Conservation (phyloP, 208 protist genomes). For the Crithidia sp. region DNA sequence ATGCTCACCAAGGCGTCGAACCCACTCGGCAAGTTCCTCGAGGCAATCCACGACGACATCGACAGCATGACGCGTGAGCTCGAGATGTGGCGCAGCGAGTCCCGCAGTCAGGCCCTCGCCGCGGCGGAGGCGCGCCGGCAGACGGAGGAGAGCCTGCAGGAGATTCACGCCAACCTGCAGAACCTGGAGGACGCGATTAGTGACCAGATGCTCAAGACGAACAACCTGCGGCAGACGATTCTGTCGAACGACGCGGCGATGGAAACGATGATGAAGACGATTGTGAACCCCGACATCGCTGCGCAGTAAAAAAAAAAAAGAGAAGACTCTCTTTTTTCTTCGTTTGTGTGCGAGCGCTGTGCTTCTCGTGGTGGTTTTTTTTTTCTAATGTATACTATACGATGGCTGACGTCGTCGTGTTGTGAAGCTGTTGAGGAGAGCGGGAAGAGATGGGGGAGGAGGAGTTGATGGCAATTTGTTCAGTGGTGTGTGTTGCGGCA, state of each 20-base stretch:
- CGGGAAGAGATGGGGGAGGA: no score
- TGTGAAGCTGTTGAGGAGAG: no score
- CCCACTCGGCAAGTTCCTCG: slow-evolving; percentile 86
- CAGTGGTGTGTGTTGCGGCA: no score
- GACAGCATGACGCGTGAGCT: slow-evolving; percentile 90
- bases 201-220: slow-evolving; percentile 89
- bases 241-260: slow-evolving; percentile 84
- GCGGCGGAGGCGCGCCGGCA: slow-evolving; percentile 79
- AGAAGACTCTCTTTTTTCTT: background rate
- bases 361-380: no score
- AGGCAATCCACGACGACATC: slow-evolving; percentile 89
- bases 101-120: slow-evolving; percentile 78
- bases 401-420: no score
- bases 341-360: background rate
- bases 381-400: no score
- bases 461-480: no score
- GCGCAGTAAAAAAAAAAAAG: slow-evolving; percentile 14
- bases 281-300: slow-evolving; percentile 75
- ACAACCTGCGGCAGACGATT: slow-evolving; percentile 77
- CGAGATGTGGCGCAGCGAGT: slow-evolving; percentile 90
- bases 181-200: slow-evolving; percentile 87
- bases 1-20: slow-evolving; percentile 91
- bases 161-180: slow-evolving; percentile 80
- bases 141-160: slow-evolving; percentile 86
- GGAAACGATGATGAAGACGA: slow-evolving; percentile 81